Percentiles rank a stretch among this genome's conserved stretches.
Evolutionary conservation across 2,329 filamentous ascomycete genomes (phyloP).

Genomic region (Emmonsiellopsis sp.): DNA sequence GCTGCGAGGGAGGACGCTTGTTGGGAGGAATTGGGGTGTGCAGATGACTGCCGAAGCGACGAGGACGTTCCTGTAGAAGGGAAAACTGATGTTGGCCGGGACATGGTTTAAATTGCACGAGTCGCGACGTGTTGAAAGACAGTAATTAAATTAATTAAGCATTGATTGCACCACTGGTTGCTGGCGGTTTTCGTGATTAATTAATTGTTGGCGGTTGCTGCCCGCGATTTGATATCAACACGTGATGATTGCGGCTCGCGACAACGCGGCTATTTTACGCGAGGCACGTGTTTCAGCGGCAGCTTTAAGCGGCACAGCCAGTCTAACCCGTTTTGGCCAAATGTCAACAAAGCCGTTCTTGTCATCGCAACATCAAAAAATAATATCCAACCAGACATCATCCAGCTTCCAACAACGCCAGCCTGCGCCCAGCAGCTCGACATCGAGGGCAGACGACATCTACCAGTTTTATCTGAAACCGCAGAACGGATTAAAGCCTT

Average conservation of each 20-base stretch:
- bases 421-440: background rate
- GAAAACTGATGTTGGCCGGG: constrained; percentile 25
- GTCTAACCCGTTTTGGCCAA: constrained; percentile 21
- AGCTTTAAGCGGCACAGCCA: constrained; percentile 4
- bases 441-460: background rate
- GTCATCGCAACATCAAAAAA: constrained; percentile 9
- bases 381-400: constrained; percentile 3
- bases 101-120: background rate
- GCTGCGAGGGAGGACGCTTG: constrained; percentile 50
- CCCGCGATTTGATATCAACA: background rate
- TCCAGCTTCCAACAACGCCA: background rate
- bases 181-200: too few species aligned
- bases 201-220: too few species aligned
- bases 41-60: constrained; percentile 23
- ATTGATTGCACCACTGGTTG: too few species aligned
- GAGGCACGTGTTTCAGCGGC: background rate
- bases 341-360: constrained; percentile 26
- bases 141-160: too few species aligned
- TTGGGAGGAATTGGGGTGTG: constrained; percentile 25
- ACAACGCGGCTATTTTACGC: background rate
- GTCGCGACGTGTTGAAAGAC: too few species aligned
- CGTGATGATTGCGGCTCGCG: background rate
- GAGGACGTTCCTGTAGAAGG: constrained; percentile 16
- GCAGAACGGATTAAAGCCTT: background rate
- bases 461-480: background rate